phyloP scores from a whole-genome alignment of 768 basidiomycete species.

The Calocera viscosa region DNA sequence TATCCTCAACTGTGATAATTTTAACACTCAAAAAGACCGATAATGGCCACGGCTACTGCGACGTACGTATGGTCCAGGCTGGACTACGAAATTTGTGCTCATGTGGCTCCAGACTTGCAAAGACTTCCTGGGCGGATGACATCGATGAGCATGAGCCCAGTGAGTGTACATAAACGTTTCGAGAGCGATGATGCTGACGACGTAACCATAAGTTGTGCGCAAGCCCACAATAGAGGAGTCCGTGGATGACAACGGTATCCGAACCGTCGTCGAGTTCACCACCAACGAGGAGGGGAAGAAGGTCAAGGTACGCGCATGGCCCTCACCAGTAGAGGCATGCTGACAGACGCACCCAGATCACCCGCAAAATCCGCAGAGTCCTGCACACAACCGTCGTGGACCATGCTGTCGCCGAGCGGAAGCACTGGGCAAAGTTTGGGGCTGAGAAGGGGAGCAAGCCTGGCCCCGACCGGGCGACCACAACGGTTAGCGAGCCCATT shows the following conservation, averaged over 20 bases:
- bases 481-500: constrained; percentile 73
- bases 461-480: constrained; percentile 87
- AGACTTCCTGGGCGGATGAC: constrained; percentile 82
- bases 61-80: neutral
- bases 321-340: too few relatives aligned
- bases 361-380: constrained; percentile 69
- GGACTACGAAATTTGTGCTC: neutral
- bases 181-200: neutral
- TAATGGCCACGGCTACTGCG: neutral
- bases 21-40: neutral
- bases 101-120: constrained; percentile 21
- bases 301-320: constrained; percentile 72
- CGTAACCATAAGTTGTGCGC: neutral
- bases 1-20: neutral
- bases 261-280: constrained; percentile 69
- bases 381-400: constrained; percentile 89
- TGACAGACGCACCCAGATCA: constrained; percentile 44
- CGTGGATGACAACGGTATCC: constrained; percentile 74
- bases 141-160: constrained; percentile 70
- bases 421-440: constrained; percentile 90
- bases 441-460: constrained; percentile 73
- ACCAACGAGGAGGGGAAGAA: constrained; percentile 89
- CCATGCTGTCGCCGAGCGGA: constrained; percentile 83
- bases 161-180: too few relatives aligned
- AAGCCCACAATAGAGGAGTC: constrained; percentile 38